Percentiles rank a stretch among this genome's conserved stretches.
These are phyloP conservation scores for Thymus mandschuricus DNA, from an alignment of 257 asterid genomes.

Conservation along the genomic window DNA sequence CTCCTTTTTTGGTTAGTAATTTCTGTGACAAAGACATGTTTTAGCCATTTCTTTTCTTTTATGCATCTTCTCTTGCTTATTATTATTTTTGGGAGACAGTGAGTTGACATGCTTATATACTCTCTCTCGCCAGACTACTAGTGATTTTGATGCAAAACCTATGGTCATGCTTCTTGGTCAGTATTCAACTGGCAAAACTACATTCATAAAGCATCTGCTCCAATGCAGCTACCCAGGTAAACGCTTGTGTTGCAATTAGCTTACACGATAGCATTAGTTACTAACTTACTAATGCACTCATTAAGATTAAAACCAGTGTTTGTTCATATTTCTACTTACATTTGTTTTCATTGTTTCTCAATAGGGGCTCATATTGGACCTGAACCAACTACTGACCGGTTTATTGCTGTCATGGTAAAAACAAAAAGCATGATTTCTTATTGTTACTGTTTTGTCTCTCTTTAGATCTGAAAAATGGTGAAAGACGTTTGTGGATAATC, in stretches of 20 bases:
- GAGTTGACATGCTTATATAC: constrained; percentile 17
- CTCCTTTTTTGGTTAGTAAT: constrained; percentile 78
- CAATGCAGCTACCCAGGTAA: constrained; percentile 85
- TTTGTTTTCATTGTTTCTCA: constrained; percentile 14
- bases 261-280: neutral
- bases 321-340: constrained; percentile 18
- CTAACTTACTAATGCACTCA: constrained; percentile 5
- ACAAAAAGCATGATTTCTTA: neutral
- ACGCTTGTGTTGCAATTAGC: constrained; percentile 2
- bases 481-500: neutral
- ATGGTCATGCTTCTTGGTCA: constrained; percentile 99
- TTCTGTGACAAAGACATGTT: constrained; percentile 5
- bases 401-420: constrained; percentile 87
- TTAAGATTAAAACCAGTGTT: neutral
- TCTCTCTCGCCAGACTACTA: constrained; percentile 57
- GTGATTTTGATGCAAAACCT: constrained; percentile 96
- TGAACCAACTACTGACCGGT: constrained; percentile 96
- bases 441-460: neutral
- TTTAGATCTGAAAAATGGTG: constrained; percentile 22
- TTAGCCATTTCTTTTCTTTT: constrained; percentile 11
- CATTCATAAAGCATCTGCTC: constrained; percentile 88
- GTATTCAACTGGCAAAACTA: constrained; percentile 96
- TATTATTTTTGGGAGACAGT: neutral
- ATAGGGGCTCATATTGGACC: constrained; percentile 99
- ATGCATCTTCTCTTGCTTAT: neutral